Evolutionary conservation across 176 grass and related monocot species (phyloP), one percentile per base, ranked within the genome.

Genomic region (Carex littledalei): DNA sequence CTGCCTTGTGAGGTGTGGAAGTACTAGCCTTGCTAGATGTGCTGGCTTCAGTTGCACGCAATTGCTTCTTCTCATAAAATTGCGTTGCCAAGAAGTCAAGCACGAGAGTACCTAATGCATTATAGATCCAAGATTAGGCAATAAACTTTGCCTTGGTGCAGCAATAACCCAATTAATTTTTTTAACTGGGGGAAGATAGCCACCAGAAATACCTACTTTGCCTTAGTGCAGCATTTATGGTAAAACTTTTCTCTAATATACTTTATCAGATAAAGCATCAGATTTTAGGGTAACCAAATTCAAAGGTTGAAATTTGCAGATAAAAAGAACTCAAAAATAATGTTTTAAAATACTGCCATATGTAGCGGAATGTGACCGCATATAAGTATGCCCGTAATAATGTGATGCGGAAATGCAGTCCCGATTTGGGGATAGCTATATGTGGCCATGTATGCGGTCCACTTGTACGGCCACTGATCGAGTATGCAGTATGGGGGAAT

Each of bases 71-170:
- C 75, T 97, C 87, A 88, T 90, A 90, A 73, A 91, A 74, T 70
- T 91, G 89, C 39, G 90, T 97, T 63, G 84, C 87, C 34, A 97
- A 50, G 86, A 97, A 88, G 84, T 97, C 90, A 34, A 92, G 79
- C 70, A 91, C 74, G 14, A 97, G 92, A 26, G 92, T 97, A 8
- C 55, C 80, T 83, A 75, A 83, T 14, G 16, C 14, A 81, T 21
- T 5, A 63, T 21, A 62, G 24, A 29, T 81, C 59, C 34, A 43
- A 81, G 54, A 5, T 61, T 81, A 77, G 34, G 39, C 56, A 64
- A 62, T 62, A 5, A 43, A 61, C 10, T 39, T 81, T 63, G 18
- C 20, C 20, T 10, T 22, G 2, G n/a, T 63, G 20, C 20, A 63
- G 18, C 45, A 49, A 59, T 59, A 60, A 6, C 5, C 16, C 57